Evolutionary conservation across 257 asterid genomes (phyloP).

Genomic region (Ligustrum vulgare): DNA sequence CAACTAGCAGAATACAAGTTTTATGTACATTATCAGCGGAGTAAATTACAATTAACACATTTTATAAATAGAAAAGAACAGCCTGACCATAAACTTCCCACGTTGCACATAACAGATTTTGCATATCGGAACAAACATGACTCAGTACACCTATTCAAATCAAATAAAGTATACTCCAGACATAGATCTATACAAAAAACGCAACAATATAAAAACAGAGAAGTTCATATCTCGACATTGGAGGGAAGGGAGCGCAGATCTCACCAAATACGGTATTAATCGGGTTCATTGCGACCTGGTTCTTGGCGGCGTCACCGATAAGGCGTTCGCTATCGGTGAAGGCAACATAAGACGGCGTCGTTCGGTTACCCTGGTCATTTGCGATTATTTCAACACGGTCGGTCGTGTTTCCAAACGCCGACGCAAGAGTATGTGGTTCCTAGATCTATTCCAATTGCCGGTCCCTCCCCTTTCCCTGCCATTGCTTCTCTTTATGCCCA

Average conservation of each 20-base stretch:
- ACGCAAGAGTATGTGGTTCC: conserved; percentile 89
- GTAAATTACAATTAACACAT: not conserved
- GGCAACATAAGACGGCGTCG: conserved; percentile 80
- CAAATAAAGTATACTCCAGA: too few species aligned
- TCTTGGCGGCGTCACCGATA: conserved; percentile 95
- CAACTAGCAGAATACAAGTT: not conserved
- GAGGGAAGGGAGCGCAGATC: conserved; percentile 6
- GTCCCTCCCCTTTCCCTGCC: conserved; percentile 88
- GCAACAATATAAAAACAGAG: too few species aligned
- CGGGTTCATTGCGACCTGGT: conserved; percentile 93
- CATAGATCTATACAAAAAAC: conserved; percentile 2
- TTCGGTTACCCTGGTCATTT: conserved; percentile 86
- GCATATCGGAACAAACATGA: not conserved
- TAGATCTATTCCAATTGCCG: conserved; percentile 86
- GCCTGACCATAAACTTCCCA: not conserved
- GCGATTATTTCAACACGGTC: conserved; percentile 90
- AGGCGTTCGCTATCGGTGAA: conserved; percentile 80
- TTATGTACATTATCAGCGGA: not conserved
- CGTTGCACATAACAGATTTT: not conserved
- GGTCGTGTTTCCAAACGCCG: conserved; percentile 93
- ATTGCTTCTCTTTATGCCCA: conserved; percentile 33
- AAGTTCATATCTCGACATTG: not conserved
- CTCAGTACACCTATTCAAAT: not conserved
- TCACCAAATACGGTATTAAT: conserved; percentile 78
- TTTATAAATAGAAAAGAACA: not conserved